phyloP scores from a whole-genome alignment of 495 filamentous ascomycete species.

The Acidiella bohemica region DNA sequence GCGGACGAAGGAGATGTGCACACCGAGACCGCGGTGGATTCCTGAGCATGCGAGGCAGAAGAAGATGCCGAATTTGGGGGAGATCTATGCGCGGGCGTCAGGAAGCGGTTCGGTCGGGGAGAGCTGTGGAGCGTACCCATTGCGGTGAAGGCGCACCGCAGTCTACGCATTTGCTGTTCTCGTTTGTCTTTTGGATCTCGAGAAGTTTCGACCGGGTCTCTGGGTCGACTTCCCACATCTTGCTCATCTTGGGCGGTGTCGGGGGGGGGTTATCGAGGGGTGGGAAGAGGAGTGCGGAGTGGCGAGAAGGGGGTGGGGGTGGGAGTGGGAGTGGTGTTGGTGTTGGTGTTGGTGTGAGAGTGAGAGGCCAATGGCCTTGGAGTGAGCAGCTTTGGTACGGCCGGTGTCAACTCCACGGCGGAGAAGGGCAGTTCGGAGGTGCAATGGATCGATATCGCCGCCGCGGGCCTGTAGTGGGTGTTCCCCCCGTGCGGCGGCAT shows the following conservation, averaged over 20 bases:
- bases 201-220: conserved; percentile 87
- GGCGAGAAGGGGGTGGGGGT: not conserved
- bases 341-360: too few species aligned
- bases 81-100: conserved; percentile 16
- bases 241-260: conserved; percentile 25
- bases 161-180: conserved; percentile 83
- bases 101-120: not conserved
- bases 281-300: not conserved
- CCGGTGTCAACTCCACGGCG: too few species aligned
- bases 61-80: conserved; percentile 72
- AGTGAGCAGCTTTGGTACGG: too few species aligned
- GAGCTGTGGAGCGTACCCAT: conserved; percentile 43
- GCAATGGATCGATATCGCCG: too few species aligned
- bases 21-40: conserved; percentile 83
- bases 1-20: conserved; percentile 96
- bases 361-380: too few species aligned
- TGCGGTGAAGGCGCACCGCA: conserved; percentile 88
- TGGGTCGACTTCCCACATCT: conserved; percentile 96
- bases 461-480: too few species aligned
- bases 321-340: not conserved
- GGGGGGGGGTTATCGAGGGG: not conserved
- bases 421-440: too few species aligned
- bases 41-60: conserved; percentile 95
- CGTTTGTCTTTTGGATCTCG: conserved; percentile 72
- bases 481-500: too few species aligned